Evolutionary conservation across 2,329 filamentous ascomycete species (phyloP).

Genomic region (Penicillium aurantiogriseum): DNA sequence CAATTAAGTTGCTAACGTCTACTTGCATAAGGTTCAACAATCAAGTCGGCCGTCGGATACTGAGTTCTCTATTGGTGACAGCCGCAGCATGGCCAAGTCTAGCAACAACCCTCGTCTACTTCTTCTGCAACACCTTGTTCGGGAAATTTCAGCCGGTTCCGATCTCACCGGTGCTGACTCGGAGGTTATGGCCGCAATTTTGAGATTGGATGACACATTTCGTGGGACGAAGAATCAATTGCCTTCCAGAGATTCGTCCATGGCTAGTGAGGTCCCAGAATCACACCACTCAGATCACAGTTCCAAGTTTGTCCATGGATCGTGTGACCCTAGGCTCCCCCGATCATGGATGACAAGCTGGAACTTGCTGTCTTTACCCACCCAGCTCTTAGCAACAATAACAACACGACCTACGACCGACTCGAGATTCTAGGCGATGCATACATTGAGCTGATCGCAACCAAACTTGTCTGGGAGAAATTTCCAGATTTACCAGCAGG

Average conservation of each 20-base stretch:
- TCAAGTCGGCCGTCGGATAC: not conserved
- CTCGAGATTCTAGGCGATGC: constrained; percentile 89
- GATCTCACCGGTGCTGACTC: constrained; percentile 15
- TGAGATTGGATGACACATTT: constrained; percentile 24
- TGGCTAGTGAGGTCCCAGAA: not conserved
- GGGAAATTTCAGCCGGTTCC: constrained; percentile 20
- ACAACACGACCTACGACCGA: constrained; percentile 64
- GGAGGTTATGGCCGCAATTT: constrained; percentile 21
- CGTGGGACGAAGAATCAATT: not conserved
- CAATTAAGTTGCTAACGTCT: not conserved
- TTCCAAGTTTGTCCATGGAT: not conserved
- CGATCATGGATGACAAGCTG: constrained; percentile 58
- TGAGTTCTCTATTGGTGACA: not conserved
- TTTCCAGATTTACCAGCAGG: constrained; percentile 67
- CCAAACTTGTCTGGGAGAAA: constrained; percentile 70
- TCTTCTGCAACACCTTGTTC: constrained; percentile 22
- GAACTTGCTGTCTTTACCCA: constrained; percentile 68
- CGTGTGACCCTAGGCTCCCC: constrained; percentile 45
- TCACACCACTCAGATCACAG: not conserved
- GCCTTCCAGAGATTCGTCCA: not conserved
- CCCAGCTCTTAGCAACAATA: constrained; percentile 45
- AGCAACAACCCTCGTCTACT: constrained; percentile 19
- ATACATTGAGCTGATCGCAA: constrained; percentile 75
- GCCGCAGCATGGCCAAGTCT: not conserved
- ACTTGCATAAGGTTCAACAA: not conserved